Percentiles rank a stretch among this genome's conserved stretches.
phyloP scores from a whole-genome alignment of 1,284 basidiomycete genomes.

The Stereum hirsutum region DNA sequence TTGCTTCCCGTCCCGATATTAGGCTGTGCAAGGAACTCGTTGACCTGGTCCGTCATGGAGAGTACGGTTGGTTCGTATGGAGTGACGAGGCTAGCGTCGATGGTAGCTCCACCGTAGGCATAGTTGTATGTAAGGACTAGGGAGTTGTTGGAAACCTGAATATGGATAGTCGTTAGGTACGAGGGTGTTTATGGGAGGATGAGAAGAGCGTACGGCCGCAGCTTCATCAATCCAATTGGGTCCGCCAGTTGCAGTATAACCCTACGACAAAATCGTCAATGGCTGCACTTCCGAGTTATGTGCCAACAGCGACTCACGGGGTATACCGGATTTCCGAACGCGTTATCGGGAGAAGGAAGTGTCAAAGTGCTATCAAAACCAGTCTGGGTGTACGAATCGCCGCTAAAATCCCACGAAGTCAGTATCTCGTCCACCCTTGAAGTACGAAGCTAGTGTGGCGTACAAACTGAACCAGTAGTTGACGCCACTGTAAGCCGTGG shows the following conservation, averaged over 20 bases:
- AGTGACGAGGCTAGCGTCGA: constrained; percentile 39
- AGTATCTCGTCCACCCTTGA: neutral
- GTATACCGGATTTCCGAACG: constrained; percentile 4
- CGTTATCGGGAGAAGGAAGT: constrained; percentile 1
- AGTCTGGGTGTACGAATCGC: constrained; percentile 5
- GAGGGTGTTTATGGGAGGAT: too few species aligned
- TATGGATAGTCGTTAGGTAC: too few species aligned
- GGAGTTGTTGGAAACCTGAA: constrained; percentile 48
- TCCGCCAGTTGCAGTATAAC: constrained; percentile 46
- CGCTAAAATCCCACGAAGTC: neutral
- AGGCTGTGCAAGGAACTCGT: constrained; percentile 30
- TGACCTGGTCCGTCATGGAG: constrained; percentile 46
- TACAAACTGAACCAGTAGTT: constrained; percentile 47
- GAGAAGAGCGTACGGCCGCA: constrained; percentile 32
- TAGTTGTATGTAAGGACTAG: constrained; percentile 48
- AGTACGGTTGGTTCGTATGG: constrained; percentile 40
- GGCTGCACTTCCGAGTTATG: neutral
- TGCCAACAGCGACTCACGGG: constrained; percentile 3
- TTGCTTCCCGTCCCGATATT: constrained; percentile 31
- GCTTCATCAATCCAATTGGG: constrained; percentile 48
- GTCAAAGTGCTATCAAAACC: neutral
- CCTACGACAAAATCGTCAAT: constrained; percentile 17
- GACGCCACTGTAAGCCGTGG: too few species aligned
- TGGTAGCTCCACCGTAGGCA: constrained; percentile 52
- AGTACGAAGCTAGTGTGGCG: constrained; percentile 10